Evolutionary conservation across 2,329 filamentous ascomycete species (phyloP).

Genomic region (Zopfia rhizophila): DNA sequence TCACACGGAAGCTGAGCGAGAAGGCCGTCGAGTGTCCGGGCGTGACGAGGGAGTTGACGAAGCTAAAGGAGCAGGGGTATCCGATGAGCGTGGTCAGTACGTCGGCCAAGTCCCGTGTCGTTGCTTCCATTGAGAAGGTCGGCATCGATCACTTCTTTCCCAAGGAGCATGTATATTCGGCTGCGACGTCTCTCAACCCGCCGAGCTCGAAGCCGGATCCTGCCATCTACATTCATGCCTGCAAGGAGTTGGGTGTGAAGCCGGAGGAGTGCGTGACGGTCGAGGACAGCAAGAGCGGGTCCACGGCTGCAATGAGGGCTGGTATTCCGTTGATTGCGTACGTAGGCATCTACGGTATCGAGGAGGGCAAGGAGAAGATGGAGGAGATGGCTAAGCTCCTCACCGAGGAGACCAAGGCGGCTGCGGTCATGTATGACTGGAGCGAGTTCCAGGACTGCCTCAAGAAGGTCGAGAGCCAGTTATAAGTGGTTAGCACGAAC

Average conservation of each 20-base stretch:
- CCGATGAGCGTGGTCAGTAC: conserved; percentile 82
- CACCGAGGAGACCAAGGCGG: conserved; percentile 59
- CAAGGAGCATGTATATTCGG: conserved; percentile 80
- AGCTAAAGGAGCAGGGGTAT: conserved; percentile 73
- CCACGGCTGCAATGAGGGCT: conserved; percentile 78
- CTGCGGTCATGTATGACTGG: conserved; percentile 64
- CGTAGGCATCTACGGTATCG: conserved; percentile 70
- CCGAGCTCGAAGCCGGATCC: conserved; percentile 94
- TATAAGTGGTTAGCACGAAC: conserved; percentile 30
- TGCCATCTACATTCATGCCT: conserved; percentile 83
- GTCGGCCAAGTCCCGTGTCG: conserved; percentile 80
- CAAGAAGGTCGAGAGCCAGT: conserved; percentile 58
- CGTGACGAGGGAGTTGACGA: conserved; percentile 73
- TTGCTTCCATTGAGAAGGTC: conserved; percentile 81
- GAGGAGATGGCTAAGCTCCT: conserved; percentile 62
- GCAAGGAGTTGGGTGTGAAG: conserved; percentile 76
- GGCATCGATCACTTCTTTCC: conserved; percentile 83
- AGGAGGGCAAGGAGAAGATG: conserved; percentile 56
- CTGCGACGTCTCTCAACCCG: conserved; percentile 78
- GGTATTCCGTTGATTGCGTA: conserved; percentile 86
- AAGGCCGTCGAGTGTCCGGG: conserved; percentile 75
- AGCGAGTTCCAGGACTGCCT: conserved; percentile 61
- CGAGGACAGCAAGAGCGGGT: conserved; percentile 89
- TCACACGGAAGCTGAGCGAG: conserved; percentile 80
- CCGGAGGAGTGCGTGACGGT: conserved; percentile 80